Evolutionary conservation across 208 protist species (phyloP), one percentile per base, ranked within the genome.

Genomic region (Leishmania amazonensis): DNA sequence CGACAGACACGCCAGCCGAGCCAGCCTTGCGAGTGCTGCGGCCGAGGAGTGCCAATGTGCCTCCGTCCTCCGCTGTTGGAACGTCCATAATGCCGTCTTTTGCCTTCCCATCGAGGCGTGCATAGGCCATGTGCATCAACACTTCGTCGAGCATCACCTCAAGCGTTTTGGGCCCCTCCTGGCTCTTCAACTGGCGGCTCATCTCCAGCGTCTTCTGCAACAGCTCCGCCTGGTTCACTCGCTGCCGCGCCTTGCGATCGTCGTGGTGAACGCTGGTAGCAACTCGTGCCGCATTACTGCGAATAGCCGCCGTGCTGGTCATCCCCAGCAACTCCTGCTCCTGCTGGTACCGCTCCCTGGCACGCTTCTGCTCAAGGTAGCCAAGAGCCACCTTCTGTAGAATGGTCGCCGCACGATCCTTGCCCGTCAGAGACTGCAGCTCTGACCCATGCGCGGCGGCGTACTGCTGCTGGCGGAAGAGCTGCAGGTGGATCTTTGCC

Each of bases 61-160:
- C 97, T 38, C 98, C 96, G 17, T 99, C 97, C 83, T 97, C 92
- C 31, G 90, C 84, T 1, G 90, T 72, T 0, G 97, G 98, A 60
- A 99, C 91, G 2, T 95, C 94, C 3, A 92, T 80, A 51, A 96
- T 24, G 35, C 83, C 81, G 53, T 88, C 86, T 79, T 94, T 79
- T 35, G 94, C 89, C 85, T 92, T 94, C 42, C 86, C 89, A 76
- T 97, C 95, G 79, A 98, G 85, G 11, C 93, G 91, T 0, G 94
- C 89, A 78, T 98, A 95, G 13, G 97, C 89, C 90, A 98, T 98
- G 84, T 95, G 88, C 89, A 98, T 97, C 35, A 98, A 91, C 21
- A 98, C 87, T 76, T 96, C 93, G 70, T 98, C 96, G 58, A 98
- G 90, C 92, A 99, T 98, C 80, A 92, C 91, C 85, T 99, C 97